Evolutionary conservation across 2,329 filamentous ascomycete species (phyloP), one percentile per base, ranked within the genome.

Genomic region (Aquanectria penicillioides): DNA sequence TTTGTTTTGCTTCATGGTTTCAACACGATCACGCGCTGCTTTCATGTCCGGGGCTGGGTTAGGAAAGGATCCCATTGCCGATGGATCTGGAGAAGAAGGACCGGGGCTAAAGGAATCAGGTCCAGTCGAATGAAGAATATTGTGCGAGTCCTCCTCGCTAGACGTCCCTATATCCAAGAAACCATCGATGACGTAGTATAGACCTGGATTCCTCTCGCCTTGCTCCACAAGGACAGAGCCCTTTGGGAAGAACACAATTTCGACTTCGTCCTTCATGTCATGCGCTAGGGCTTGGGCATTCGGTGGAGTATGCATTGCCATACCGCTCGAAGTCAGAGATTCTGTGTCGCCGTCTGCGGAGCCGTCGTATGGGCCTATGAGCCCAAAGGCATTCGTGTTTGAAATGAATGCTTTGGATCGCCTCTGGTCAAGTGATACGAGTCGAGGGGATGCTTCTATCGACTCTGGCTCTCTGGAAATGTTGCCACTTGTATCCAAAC

Each of bases 171-270:
- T 94, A 70, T 99, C 95, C 29, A 99, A 80, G 69, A 99, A 99
- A 0, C 95, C 95, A 73, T 99, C 95, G 46, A 99, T 91, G 3
- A 99, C 94, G 75, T 99, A 99, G 78, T 99, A 99, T 1, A 99
- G 75, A 0, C 95, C 95, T 0, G 95, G 95, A 67, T 96, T 97
- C n/a, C 95, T 86, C 74, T 99, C 95, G 9, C 95, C 94, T 77
- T 98, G 94, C 71, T 99, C 95, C 0, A 99, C 94, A 13, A 99
- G 83, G 1, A 99, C 91, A 2, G 95, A 94, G 3, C 92, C 94
- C 74, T 98, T 92, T 0, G 94, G 94, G 65, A 99, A 99, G 78
- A 92, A 98, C 6, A 99, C 95, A 64, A 99, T 97, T 72, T 99
- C 95, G 3, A 98, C 87, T 50, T 99, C 95, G 62, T 97, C 90